A percentile compares a stretch with the other conserved stretches of the same genome.
phyloP scores from a whole-genome alignment of 345 rosid genomes.

The Raphanus sativus region DNA sequence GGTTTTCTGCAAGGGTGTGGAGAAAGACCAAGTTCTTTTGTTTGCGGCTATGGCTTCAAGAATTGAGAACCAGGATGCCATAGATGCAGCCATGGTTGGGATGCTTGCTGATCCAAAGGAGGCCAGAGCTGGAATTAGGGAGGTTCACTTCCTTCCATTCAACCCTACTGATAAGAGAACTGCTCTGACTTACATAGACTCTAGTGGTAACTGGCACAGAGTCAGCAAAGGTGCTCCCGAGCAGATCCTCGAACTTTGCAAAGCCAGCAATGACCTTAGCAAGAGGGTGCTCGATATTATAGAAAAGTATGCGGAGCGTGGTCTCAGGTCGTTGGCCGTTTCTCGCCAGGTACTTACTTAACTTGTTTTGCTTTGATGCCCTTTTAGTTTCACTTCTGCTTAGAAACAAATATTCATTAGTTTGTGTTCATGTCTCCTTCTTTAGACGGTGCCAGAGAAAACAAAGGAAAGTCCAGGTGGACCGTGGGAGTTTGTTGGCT shows the following conservation, averaged over 20 bases:
- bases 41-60: constrained; percentile 90
- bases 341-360: constrained; percentile 65
- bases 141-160: constrained; percentile 82
- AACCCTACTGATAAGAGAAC: constrained; percentile 87
- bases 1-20: constrained; percentile 70
- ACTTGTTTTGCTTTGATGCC: neutral
- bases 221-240: constrained; percentile 91
- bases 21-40: constrained; percentile 60
- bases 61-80: constrained; percentile 85
- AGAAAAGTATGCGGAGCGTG: constrained; percentile 93
- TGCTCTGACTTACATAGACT: constrained; percentile 76
- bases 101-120: constrained; percentile 85
- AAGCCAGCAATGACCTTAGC: constrained; percentile 74
- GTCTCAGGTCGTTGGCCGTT: constrained; percentile 89
- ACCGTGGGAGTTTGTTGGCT: constrained; percentile 89
- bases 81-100: constrained; percentile 83
- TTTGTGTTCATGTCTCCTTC: neutral
- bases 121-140: constrained; percentile 75
- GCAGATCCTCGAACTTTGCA: constrained; percentile 80
- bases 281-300: constrained; percentile 76
- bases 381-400: neutral
- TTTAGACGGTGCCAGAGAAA: constrained; percentile 84
- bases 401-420: neutral
- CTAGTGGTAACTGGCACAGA: constrained; percentile 70
- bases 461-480: constrained; percentile 73